phyloP scores from a whole-genome alignment of 2,329 filamentous ascomycete species.

The Penicillium sp. region DNA sequence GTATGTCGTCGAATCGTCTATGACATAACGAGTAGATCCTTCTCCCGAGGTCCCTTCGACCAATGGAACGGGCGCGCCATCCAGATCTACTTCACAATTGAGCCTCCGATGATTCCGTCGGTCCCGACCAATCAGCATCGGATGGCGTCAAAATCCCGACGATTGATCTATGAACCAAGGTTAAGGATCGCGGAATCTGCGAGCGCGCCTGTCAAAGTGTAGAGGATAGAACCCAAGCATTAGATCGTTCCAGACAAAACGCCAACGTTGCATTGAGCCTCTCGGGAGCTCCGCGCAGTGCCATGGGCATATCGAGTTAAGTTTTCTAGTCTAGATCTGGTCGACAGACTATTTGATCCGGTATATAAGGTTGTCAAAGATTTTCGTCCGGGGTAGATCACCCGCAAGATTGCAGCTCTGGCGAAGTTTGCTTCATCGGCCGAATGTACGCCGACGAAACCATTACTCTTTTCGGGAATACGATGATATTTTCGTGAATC shows the following conservation, averaged over 20 bases:
- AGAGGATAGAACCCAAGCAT: background rate
- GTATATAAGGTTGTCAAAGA: background rate
- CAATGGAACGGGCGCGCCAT: background rate
- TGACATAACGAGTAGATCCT: background rate
- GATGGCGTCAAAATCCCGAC: slow-evolving; percentile 9
- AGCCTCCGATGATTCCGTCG: background rate
- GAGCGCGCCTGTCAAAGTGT: background rate
- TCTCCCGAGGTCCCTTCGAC: background rate
- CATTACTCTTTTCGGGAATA: background rate
- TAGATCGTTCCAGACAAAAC: background rate
- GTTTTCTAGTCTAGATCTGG: background rate
- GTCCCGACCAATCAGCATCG: slow-evolving; percentile 11
- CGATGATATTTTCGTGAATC: background rate
- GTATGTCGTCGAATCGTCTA: background rate
- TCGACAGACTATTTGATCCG: background rate
- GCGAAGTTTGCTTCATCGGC: slow-evolving; percentile 7
- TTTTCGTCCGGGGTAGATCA: slow-evolving; percentile 11
- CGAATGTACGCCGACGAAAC: background rate
- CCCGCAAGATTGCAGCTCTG: slow-evolving; percentile 3
- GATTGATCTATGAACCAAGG: slow-evolving; percentile 10
- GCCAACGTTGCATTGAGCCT: background rate
- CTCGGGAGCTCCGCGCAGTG: background rate
- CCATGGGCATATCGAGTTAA: background rate
- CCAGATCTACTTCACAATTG: no score
- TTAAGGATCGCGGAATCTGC: background rate